A percentile compares a stretch with the other conserved stretches of the same genome.
Conservation (phyloP, 1,284 basidiomycete genomes). For the Pyrrhoderma noxium region DNA sequence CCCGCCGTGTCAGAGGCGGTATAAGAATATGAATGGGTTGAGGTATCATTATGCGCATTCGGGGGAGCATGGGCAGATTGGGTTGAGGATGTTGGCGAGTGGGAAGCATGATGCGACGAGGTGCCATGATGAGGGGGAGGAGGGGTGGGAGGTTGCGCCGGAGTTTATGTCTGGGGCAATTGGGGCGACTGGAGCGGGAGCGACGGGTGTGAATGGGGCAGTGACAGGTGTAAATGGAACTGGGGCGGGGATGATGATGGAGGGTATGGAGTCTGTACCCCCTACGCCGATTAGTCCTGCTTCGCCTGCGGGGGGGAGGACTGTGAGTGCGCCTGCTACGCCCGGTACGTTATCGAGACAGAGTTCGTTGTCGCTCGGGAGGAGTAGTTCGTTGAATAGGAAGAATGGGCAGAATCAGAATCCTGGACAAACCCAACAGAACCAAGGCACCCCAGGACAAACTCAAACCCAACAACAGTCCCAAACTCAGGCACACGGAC, state of each 20-base stretch:
- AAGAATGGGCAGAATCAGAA: too few relatives aligned
- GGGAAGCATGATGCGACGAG: slow-evolving; percentile 65
- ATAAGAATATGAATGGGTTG: slow-evolving; percentile 98
- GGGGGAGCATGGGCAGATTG: slow-evolving; percentile 88
- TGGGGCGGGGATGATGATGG: slow-evolving; percentile 22
- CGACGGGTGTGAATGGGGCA: not conserved
- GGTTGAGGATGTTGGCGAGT: slow-evolving; percentile 75
- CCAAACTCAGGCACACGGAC: not conserved
- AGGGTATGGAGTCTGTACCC: slow-evolving; percentile 8
- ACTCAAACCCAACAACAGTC: not conserved
- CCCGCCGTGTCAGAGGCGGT: slow-evolving; percentile 86
- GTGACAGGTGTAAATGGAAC: not conserved
- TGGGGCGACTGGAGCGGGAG: not conserved
- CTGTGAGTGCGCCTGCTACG: slow-evolving; percentile 17
- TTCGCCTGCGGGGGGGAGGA: slow-evolving; percentile 17
- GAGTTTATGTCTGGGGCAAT: not conserved
- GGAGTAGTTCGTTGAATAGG: slow-evolving; percentile 18
- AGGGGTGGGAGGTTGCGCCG: slow-evolving; percentile 7
- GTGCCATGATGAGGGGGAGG: slow-evolving; percentile 10
- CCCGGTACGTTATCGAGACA: slow-evolving; percentile 1
- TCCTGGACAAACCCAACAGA: too few relatives aligned
- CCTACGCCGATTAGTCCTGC: too few relatives aligned
- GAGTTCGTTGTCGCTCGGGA: slow-evolving; percentile 21
- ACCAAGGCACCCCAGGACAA: too few relatives aligned
- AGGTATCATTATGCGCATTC: slow-evolving; percentile 96